These are phyloP conservation scores for Arthrinium puccinioides DNA, from an alignment of 2,329 filamentous ascomycete species.

Conservation along the genomic window DNA sequence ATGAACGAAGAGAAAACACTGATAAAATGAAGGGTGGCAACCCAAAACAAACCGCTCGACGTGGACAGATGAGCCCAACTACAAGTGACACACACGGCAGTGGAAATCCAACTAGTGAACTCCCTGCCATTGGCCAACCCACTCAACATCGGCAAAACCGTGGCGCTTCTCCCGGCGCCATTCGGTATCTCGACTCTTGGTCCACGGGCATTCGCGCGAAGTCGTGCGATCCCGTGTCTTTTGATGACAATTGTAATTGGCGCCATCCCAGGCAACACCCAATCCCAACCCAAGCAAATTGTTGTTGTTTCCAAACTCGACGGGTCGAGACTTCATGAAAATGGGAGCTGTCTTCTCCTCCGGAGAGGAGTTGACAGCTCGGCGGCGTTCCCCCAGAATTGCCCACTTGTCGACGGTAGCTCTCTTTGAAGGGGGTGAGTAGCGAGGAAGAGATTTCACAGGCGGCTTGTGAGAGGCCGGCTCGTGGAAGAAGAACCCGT, in stretches of 20 bases:
- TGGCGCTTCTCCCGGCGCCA: constrained; percentile 55
- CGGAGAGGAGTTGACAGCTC: constrained; percentile 51
- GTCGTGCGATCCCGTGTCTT: constrained; percentile 39
- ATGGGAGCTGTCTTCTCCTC: constrained; percentile 42
- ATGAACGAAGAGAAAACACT: constrained; percentile 21
- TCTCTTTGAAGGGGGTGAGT: constrained; percentile 62
- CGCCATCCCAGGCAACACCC: constrained; percentile 40
- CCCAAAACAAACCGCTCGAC: constrained; percentile 16
- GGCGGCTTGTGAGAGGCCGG: constrained; percentile 27
- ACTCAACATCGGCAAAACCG: constrained; percentile 78
- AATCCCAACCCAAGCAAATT: constrained; percentile 16
- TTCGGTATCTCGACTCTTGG: constrained; percentile 47
- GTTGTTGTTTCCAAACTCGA: constrained; percentile 28
- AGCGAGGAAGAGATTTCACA: constrained; percentile 30
- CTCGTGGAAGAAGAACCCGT: constrained; percentile 70
- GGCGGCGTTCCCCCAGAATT: constrained; percentile 74
- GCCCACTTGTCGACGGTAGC: constrained; percentile 75
- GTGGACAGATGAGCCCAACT: constrained; percentile 38
- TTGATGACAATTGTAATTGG: constrained; percentile 26
- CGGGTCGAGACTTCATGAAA: constrained; percentile 35
- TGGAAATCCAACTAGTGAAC: constrained; percentile 25
- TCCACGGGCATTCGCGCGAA: constrained; percentile 44
- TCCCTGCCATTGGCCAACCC: constrained; percentile 87
- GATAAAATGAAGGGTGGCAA: constrained; percentile 18
- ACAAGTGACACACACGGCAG: constrained; percentile 47